These are phyloP conservation scores for Cladosporium sp. DNA, from an alignment of 2,329 filamentous ascomycete species.

Conservation along the genomic window DNA sequence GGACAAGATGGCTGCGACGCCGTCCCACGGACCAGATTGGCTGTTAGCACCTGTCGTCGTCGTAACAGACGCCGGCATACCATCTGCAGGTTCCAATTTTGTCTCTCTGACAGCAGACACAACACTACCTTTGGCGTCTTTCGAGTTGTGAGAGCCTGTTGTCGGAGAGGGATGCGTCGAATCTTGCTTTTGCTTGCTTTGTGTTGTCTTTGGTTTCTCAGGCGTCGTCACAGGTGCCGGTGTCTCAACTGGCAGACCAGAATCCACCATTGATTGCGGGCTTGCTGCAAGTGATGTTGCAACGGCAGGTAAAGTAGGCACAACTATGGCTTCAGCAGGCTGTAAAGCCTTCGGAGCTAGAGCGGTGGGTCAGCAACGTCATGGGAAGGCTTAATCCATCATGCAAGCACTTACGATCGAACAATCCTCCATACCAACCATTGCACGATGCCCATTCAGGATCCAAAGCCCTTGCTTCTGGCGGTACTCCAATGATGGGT, in stretches of 20 bases:
- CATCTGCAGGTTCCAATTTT: not conserved
- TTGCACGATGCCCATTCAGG: slow-evolving; percentile 5
- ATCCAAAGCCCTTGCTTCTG: slow-evolving; percentile 4
- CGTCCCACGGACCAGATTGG: not conserved
- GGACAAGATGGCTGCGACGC: not conserved
- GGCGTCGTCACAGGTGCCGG: not conserved
- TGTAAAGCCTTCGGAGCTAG: slow-evolving; percentile 7
- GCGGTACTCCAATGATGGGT: slow-evolving; percentile 10
- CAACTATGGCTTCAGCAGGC: slow-evolving; percentile 5
- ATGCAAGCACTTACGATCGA: not conserved
- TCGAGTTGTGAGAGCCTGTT: not conserved
- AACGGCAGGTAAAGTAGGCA: not conserved
- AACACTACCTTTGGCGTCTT: not conserved
- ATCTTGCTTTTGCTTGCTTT: not conserved
- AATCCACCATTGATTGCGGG: not conserved
- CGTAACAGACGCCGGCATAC: not conserved
- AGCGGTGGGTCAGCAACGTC: not conserved
- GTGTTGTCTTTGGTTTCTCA: not conserved
- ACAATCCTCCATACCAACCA: slow-evolving; percentile 11
- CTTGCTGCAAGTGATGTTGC: not conserved
- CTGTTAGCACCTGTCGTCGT: not conserved
- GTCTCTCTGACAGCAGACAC: not conserved
- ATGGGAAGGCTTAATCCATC: not conserved
- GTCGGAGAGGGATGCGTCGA: not conserved
- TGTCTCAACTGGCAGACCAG: not conserved